Evolutionary conservation across 106 monocot genomes (phyloP).

Genomic region (Apostasia shenzhenica): DNA sequence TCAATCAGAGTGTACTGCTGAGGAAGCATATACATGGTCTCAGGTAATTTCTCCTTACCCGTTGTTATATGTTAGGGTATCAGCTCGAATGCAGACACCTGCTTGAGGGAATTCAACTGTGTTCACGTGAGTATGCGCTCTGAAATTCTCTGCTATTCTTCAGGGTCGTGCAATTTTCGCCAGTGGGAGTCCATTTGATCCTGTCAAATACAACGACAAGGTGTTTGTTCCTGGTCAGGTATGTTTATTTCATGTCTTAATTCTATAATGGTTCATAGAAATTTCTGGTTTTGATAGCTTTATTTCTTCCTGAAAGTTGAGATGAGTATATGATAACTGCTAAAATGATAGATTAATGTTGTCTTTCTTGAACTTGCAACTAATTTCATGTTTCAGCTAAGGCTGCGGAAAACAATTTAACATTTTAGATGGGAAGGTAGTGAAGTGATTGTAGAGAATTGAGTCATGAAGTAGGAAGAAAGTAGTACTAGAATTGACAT

Average conservation of each 20-base stretch:
- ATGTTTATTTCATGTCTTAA: neutral
- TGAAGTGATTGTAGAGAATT: no score
- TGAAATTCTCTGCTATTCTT: neutral
- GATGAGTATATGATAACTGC: no score
- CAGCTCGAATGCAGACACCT: neutral
- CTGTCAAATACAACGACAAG: conserved; percentile 59
- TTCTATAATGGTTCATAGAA: neutral
- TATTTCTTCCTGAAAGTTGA: neutral
- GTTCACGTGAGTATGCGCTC: conserved; percentile 6
- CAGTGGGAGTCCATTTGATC: conserved; percentile 85
- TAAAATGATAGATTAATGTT: no score
- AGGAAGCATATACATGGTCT: conserved; percentile 67
- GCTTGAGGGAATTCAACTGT: neutral
- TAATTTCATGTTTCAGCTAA: no score
- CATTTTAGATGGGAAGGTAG: no score
- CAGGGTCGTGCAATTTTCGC: conserved; percentile 86
- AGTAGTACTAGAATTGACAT: no score
- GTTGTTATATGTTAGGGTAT: neutral
- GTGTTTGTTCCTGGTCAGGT: conserved; percentile 69
- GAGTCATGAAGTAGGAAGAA: no score
- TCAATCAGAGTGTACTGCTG: conserved; percentile 75
- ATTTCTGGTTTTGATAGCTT: neutral
- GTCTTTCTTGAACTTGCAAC: no score
- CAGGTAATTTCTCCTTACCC: conserved; percentile 20
- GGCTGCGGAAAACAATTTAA: no score